These are phyloP conservation scores for Aspergillus novoparasiticus DNA, from an alignment of 2,329 filamentous ascomycete species.

Conservation along the genomic window DNA sequence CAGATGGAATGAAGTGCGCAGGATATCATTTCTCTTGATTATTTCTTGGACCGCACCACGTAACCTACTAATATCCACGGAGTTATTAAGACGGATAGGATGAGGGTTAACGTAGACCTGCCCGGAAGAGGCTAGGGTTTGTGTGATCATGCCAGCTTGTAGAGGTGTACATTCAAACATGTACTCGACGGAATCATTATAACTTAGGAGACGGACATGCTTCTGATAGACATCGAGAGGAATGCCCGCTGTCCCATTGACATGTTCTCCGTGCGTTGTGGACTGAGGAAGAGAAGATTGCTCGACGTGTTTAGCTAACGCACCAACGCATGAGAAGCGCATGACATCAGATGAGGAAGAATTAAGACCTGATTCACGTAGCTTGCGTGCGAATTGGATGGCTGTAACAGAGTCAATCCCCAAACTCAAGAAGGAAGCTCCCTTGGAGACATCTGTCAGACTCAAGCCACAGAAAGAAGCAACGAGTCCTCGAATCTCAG, in stretches of 20 bases:
- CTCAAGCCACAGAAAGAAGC: conserved; percentile 28
- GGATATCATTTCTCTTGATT: conserved; percentile 58
- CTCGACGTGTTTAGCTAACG: conserved; percentile 26
- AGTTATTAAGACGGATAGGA: conserved; percentile 53
- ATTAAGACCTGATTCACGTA: conserved; percentile 29
- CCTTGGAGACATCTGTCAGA: conserved; percentile 27
- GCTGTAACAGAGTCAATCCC: conserved; percentile 38
- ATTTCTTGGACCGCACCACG: conserved; percentile 59
- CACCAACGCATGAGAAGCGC: conserved; percentile 34
- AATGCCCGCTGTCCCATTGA: background rate
- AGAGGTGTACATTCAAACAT: conserved; percentile 68
- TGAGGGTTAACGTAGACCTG: conserved; percentile 76
- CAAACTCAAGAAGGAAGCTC: conserved; percentile 35
- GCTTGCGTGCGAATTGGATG: conserved; percentile 35
- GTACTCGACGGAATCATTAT: conserved; percentile 23
- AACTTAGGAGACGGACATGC: conserved; percentile 19
- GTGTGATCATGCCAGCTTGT: conserved; percentile 80
- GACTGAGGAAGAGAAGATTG: conserved; percentile 4
- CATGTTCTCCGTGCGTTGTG: conserved; percentile 11
- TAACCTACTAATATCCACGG: conserved; percentile 53
- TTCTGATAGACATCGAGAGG: conserved; percentile 15
- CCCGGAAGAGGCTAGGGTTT: conserved; percentile 58
- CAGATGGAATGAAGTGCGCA: conserved; percentile 60
- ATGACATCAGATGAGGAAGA: conserved; percentile 40
- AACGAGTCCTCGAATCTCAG: conserved; percentile 25